Percentiles rank a stretch among this genome's conserved stretches.
phyloP scores from a whole-genome alignment of 2,329 filamentous ascomycete species.

The Lojkania enalia region DNA sequence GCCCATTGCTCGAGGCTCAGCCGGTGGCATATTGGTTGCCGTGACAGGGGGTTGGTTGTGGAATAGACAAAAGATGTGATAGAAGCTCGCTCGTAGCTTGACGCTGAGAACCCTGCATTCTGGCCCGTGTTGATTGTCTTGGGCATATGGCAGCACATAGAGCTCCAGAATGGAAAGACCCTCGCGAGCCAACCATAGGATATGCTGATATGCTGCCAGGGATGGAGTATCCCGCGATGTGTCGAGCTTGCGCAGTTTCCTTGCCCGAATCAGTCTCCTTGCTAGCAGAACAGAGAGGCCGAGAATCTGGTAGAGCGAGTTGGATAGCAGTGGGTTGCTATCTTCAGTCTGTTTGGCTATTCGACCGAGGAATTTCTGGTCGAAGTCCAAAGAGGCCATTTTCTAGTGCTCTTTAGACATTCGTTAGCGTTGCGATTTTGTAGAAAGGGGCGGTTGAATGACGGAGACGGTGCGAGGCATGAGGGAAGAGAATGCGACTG shows the following conservation, averaged over 20 bases:
- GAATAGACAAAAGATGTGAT: conserved; percentile 95
- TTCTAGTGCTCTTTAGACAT: conserved; percentile 19
- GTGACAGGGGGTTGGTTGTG: conserved; percentile 82
- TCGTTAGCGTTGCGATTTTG: conserved; percentile 14
- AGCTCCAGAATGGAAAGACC: conserved; percentile 83
- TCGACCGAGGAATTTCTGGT: conserved; percentile 93
- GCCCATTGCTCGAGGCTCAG: conserved; percentile 31
- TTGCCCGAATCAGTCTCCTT: conserved; percentile 77
- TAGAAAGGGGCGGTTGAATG: conserved; percentile 9
- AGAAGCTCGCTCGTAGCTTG: conserved; percentile 91
- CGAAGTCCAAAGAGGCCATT: conserved; percentile 96
- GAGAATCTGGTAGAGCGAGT: conserved; percentile 85
- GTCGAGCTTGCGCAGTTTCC: conserved; percentile 82
- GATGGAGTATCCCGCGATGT: conserved; percentile 76
- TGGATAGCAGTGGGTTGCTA: conserved; percentile 77
- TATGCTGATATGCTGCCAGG: conserved; percentile 83
- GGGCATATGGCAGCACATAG: conserved; percentile 73
- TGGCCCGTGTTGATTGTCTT: conserved; percentile 72
- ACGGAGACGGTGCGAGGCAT: background rate
- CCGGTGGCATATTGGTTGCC: conserved; percentile 38
- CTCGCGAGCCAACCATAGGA: conserved; percentile 93
- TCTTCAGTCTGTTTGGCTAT: conserved; percentile 79
- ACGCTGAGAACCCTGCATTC: conserved; percentile 88
- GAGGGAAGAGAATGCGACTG: background rate
- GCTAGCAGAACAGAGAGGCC: conserved; percentile 88